Conservation (phyloP, 2,329 filamentous ascomycete species). For the Achaetomium macrosporum region DNA sequence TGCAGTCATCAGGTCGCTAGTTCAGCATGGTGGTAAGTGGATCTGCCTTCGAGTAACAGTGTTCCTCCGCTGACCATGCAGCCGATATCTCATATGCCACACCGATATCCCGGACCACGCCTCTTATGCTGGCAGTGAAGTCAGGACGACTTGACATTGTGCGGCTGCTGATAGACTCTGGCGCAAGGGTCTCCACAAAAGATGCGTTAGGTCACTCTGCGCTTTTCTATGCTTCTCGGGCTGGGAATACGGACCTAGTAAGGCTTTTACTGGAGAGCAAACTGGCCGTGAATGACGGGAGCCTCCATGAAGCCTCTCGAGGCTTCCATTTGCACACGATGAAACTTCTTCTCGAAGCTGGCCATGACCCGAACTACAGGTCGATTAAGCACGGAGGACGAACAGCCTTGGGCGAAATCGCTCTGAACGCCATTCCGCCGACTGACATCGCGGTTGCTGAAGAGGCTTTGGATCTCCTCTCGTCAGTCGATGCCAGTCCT, state of each 20-base stretch:
- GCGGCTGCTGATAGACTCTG: slow-evolving; percentile 21
- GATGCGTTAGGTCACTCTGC: slow-evolving; percentile 25
- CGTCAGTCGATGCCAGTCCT: slow-evolving; percentile 24
- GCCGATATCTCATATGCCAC: slow-evolving; percentile 23
- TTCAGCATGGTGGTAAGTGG: slow-evolving; percentile 22
- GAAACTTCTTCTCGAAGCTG: slow-evolving; percentile 23
- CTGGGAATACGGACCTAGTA: slow-evolving; percentile 25
- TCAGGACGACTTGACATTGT: slow-evolving; percentile 19
- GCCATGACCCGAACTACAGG: slow-evolving; percentile 27
- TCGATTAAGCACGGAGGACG: slow-evolving; percentile 27
- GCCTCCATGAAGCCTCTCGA: slow-evolving; percentile 30
- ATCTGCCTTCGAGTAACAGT: not conserved
- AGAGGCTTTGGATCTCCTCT: slow-evolving; percentile 24
- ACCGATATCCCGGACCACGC: slow-evolving; percentile 21
- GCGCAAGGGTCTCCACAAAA: slow-evolving; percentile 21
- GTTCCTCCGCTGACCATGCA: slow-evolving; percentile 9
- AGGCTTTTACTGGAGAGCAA: slow-evolving; percentile 25
- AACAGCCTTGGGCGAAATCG: slow-evolving; percentile 28
- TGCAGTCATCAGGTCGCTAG: slow-evolving; percentile 16
- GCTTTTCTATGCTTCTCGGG: slow-evolving; percentile 27
- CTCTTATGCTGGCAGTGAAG: slow-evolving; percentile 24
- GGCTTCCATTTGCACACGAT: slow-evolving; percentile 26
- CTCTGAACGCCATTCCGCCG: slow-evolving; percentile 17
- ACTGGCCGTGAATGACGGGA: slow-evolving; percentile 28
- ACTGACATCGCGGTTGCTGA: slow-evolving; percentile 20